Evolutionary conservation across 2,329 filamentous ascomycete genomes (phyloP), one percentile per base, ranked within the genome.

Genomic region (Calcarisporium arbuscula): DNA sequence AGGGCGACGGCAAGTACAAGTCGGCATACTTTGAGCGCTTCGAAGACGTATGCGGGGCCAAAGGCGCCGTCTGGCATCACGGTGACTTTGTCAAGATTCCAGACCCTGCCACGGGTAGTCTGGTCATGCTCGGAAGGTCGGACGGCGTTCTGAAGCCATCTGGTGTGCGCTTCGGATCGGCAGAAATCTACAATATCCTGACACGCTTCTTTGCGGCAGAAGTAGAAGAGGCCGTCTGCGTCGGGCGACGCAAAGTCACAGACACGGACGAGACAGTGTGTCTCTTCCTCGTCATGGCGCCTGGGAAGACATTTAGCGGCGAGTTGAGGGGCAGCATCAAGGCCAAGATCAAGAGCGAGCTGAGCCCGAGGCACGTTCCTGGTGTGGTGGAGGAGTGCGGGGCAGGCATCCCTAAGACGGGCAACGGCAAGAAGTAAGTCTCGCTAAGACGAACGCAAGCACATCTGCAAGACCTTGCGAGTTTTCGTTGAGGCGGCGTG

Each of bases 181-280:
- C 90, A 1, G 92, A 98, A 65, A 95, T 98, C 15, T 96, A 96
- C 61, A 95, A 95, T 54, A 71, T 95, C n/a, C 65, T 96, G 19
- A 75, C 92, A 2, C 79, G 85, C 45, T 83, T 88, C 60, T 95
- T 95, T 49, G 74, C 80, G 0, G 63, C 71, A 9, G 75, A 90
- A 36, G 68, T 96, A 14, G 82, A 87, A 40, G 90, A 98, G 50
- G 85, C 86, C 1, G 69, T 96, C 3, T 96, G 90, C 52, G 79
- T 96, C 22, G 90, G 92, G 0, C 72, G 87, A 4, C 68, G 88
- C 37, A 73, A 78, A 14, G 68, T 76, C 34, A 67, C 71, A 4
- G 89, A 95, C 52, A 67, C 68, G 0, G 89, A 95, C 52, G 89
- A 95, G 62, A 83, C 83, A 0, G 90, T 96, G 0, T 82, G 90